Base-by-base conservation (phyloP, 805 yeast genomes). In the Ogataea paradorogensis region DNA sequence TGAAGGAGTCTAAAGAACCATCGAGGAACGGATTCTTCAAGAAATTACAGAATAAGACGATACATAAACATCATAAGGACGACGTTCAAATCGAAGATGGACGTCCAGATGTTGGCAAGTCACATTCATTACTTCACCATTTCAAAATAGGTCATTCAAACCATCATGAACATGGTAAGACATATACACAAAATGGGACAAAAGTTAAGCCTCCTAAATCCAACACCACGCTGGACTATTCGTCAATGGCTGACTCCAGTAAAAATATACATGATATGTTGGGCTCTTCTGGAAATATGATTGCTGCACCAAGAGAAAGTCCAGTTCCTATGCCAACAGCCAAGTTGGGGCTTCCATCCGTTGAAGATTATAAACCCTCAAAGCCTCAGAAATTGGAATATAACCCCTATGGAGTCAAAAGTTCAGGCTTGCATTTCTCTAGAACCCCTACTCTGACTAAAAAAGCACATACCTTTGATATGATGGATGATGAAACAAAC, bases 371-470 rank as follows among this genome's bases (percentile, higher is more conserved):
- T 24, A 52, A 48, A 28, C 48, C 52, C 7, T 32, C 39, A n/a
- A 34, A 35, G 18, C 36, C 47, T 11, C 41, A 40, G 27, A 78
- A 74, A 42, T 67, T 79, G 53, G 73, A 71, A 30, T 82, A 80
- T 59, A 81, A 81, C 51, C 88, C 88, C 1, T 82, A 77, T 55
- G 88, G 87, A 1, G 31, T 71, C 30, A 73, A 71, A 48, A 69
- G 63, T 18, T 37, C 52, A 4, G 44, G 47, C 13, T 38, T 39
- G n/a, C 43, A 44, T 21, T 44, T 44, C 27, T 35, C 35, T 33
- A 14, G 33, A 10, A 29, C 42, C n/a, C 20, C 38, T 51, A 45
- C 31, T 46, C 43, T 46, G 48, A 24, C 27, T 5, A 46, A 56
- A 64, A 67, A 36, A 29, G 33, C 43, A 33, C 40, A 37, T 36